These are phyloP conservation scores for Phylloporus rhodoxanthus DNA, from an alignment of 768 basidiomycete genomes.

Conservation along the genomic window DNA sequence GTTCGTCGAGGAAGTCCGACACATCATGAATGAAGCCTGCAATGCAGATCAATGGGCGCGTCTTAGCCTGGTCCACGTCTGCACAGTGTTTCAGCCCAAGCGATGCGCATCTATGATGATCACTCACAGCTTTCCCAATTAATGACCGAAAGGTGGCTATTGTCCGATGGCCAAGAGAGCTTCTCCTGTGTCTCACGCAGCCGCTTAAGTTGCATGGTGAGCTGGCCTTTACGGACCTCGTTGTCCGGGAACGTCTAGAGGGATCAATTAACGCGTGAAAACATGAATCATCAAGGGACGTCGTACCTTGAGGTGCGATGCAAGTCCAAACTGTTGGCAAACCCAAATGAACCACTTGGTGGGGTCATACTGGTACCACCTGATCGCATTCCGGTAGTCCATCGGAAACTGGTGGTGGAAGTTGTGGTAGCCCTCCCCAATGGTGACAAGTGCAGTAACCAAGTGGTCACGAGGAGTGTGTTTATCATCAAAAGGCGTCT, in stretches of 20 bases:
- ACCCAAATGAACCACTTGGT: slow-evolving; percentile 83
- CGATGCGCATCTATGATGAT: neutral
- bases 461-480: slow-evolving; percentile 88
- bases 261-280: neutral
- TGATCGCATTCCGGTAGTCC: slow-evolving; percentile 96
- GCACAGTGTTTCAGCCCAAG: slow-evolving; percentile 1
- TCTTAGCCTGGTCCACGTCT: slow-evolving; percentile 77
- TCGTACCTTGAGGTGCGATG: slow-evolving; percentile 49
- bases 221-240: slow-evolving; percentile 78
- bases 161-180: slow-evolving; percentile 75
- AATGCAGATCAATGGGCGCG: slow-evolving; percentile 77
- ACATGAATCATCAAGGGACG: neutral
- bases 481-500: slow-evolving; percentile 90
- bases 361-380: slow-evolving; percentile 85
- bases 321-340: slow-evolving; percentile 44
- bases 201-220: slow-evolving; percentile 91
- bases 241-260: slow-evolving; percentile 55
- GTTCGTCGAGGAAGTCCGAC: slow-evolving; percentile 77
- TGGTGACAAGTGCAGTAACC: slow-evolving; percentile 82
- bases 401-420: slow-evolving; percentile 97
- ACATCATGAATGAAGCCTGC: slow-evolving; percentile 94
- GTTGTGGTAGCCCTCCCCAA: slow-evolving; percentile 97
- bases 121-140: slow-evolving; percentile 80
- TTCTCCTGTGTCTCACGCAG: slow-evolving; percentile 71
- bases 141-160: slow-evolving; percentile 71